phyloP scores from a whole-genome alignment of 1,284 basidiomycete genomes.

The Sanghuangporus sanghuang region DNA sequence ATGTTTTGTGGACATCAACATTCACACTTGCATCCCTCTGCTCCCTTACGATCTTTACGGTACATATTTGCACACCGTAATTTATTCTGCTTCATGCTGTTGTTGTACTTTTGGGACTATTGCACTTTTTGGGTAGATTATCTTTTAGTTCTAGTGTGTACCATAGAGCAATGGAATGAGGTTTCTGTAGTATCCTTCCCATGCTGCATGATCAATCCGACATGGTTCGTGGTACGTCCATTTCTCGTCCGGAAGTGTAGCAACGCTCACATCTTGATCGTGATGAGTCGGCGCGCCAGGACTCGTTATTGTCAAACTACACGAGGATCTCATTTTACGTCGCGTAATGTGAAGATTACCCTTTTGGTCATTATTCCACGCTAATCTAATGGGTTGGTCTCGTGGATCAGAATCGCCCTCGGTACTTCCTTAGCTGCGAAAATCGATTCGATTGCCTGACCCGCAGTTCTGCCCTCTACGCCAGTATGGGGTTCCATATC shows the following conservation, averaged over 20 bases:
- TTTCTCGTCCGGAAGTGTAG: neutral
- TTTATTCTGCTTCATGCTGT: neutral
- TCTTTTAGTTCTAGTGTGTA: neutral
- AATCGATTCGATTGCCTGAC: no score
- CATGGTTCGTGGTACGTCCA: no score
- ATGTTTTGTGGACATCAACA: neutral
- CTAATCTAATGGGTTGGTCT: slow-evolving; percentile 1
- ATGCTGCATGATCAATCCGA: no score
- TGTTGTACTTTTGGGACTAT: neutral
- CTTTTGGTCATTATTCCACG: neutral
- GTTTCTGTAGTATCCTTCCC: neutral
- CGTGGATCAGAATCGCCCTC: slow-evolving; percentile 1
- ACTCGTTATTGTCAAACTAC: neutral
- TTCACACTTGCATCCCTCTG: neutral
- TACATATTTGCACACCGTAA: neutral
- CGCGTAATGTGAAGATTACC: neutral
- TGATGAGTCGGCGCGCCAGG: neutral
- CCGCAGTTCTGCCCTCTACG: no score
- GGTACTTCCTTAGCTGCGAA: neutral
- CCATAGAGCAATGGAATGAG: neutral
- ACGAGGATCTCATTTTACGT: slow-evolving; percentile 7
- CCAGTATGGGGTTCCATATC: neutral
- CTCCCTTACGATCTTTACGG: neutral
- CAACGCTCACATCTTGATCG: neutral
- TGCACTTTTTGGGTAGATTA: neutral